phyloP scores from a whole-genome alignment of 208 protist species.

The Trypanosoma mega region DNA sequence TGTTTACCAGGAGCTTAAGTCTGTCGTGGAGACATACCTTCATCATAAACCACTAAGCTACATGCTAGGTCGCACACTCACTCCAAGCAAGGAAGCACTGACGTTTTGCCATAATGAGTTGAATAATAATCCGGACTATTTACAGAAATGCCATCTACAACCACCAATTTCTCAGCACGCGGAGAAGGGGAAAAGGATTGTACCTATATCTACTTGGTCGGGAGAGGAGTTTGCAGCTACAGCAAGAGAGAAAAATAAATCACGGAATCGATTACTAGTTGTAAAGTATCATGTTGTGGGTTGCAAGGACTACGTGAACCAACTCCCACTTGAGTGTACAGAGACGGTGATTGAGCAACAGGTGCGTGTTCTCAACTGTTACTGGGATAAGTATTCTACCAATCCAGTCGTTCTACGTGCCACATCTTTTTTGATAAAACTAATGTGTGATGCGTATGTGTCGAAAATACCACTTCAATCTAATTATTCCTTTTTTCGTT shows the following conservation, averaged over 20 bases:
- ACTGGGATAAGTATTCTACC: constrained; percentile 68
- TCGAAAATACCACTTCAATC: constrained; percentile 72
- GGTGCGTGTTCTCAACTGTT: constrained; percentile 56
- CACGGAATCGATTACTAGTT: constrained; percentile 14
- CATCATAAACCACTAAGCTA: constrained; percentile 31
- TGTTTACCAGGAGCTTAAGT: constrained; percentile 31
- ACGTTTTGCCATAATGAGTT: constrained; percentile 27
- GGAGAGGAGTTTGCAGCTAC: constrained; percentile 28
- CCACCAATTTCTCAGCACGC: constrained; percentile 21
- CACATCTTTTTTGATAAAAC: constrained; percentile 78
- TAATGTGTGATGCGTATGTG: constrained; percentile 83
- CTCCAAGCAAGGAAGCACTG: constrained; percentile 17
- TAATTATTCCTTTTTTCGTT: constrained; percentile 67
- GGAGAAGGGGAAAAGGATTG: constrained; percentile 31
- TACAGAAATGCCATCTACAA: constrained; percentile 31
- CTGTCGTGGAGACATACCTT: constrained; percentile 31
- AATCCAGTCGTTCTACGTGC: constrained; percentile 64
- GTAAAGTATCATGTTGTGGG: constrained; percentile 34
- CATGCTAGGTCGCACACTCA: constrained; percentile 30
- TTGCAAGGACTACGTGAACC: constrained; percentile 74
- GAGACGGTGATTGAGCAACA: constrained; percentile 61
- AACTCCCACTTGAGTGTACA: constrained; percentile 69
- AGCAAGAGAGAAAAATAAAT: constrained; percentile 27
- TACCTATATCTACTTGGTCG: constrained; percentile 28
- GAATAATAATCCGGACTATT: constrained; percentile 30